phyloP scores from a whole-genome alignment of 345 rosid species.

The Brassica juncea region DNA sequence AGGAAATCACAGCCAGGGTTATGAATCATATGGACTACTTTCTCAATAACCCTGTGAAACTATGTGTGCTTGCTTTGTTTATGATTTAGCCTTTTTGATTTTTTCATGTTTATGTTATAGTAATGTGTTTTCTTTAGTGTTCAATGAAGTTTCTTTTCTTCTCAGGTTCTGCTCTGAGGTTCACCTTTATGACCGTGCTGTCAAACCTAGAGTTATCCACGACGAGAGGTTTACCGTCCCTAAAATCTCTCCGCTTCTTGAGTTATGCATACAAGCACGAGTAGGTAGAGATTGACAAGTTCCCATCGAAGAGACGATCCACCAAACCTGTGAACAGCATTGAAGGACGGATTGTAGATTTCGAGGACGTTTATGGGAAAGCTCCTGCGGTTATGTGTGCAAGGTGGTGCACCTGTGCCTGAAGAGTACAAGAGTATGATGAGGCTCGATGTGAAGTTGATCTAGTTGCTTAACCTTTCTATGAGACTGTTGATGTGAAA shows the following conservation, averaged over 20 bases:
- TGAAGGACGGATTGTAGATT: conserved; percentile 88
- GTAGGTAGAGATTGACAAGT: conserved; percentile 53
- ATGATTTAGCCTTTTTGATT: background rate
- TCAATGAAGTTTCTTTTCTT: background rate
- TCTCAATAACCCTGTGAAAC: no score
- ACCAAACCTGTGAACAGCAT: conserved; percentile 74
- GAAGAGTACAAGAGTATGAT: conserved; percentile 74
- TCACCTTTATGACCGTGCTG: conserved; percentile 79
- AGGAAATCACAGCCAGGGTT: conserved; percentile 58
- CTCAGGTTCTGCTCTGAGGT: conserved; percentile 69
- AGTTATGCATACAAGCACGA: conserved; percentile 85
- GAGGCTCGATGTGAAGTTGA: conserved; percentile 89
- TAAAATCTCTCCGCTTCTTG: conserved; percentile 67
- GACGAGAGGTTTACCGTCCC: conserved; percentile 56
- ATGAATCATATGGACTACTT: no score
- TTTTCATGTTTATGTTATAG: background rate
- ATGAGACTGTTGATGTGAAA: conserved; percentile 7
- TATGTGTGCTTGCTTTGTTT: no score
- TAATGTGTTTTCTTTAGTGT: background rate
- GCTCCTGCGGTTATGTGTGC: conserved; percentile 77
- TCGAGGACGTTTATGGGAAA: conserved; percentile 68
- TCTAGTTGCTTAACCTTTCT: conserved; percentile 53
- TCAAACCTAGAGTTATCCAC: conserved; percentile 73
- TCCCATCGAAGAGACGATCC: conserved; percentile 67
- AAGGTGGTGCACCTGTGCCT: conserved; percentile 72